Evolutionary conservation across 169 alveolate species (phyloP), one percentile per base, ranked within the genome.

Genomic region (Cryptosporidium canis): DNA sequence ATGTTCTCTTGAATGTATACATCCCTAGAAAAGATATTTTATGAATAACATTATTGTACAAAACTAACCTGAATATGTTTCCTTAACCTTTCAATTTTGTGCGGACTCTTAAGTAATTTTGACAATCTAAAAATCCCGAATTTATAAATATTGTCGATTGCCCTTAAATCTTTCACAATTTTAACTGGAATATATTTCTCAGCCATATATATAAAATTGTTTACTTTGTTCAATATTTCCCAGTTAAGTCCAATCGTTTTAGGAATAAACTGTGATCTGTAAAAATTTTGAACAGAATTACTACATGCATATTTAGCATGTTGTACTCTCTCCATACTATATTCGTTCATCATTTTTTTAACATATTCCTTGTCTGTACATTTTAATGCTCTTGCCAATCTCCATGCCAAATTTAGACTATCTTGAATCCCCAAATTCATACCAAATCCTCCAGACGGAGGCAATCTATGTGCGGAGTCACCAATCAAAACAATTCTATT

Each of bases 391-490:
- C 24, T 29, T 35, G 92, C 90, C 37, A 95, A 56, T 71, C 92
- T 91, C 95, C 96, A 94, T 21, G 92, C 92, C 58, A 95, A 90
- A 66, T 92, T 93, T 33, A 92, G 55, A 7, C 91, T 94, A 91
- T 96, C 99, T 11, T 96, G 96, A 45, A 96, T 90, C 43, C 99
- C 99, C 70, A 97, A 77, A 58, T 96, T 96, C 96, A 96, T 92
- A 21, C 99, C 99, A 82, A 94, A 95, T 16, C 99, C 99, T 0
- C 99, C 99, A 2, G 98, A 95, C 0, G 99, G 99, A 0, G 98
- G 98, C 31, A 96, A 90, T 14, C 94, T 90, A 83, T 96, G 99
- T 4, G 98, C 98, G 35, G 99, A 91, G 72, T 96, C 99, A 18
- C 99, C 99, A n/a, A 93, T 93, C 29, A 96, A 70, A 47, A 95